Base-by-base conservation (phyloP, 2,329 filamentous ascomycete species). In the Phyllosticta capitalensis region DNA sequence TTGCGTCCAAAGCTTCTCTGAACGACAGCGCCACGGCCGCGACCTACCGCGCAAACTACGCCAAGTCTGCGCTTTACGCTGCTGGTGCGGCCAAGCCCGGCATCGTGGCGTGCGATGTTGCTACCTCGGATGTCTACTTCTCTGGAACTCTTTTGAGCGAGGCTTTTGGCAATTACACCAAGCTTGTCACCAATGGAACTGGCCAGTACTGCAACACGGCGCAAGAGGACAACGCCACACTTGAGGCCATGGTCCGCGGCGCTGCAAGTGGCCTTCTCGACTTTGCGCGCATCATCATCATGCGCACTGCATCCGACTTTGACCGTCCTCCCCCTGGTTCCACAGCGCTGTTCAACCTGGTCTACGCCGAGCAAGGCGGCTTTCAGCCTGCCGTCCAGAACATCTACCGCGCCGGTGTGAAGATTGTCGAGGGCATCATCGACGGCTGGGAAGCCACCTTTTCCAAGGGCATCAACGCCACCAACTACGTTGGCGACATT, bases 401-500 rank as follows among this genome's bases (percentile, higher is more conserved):
- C 68, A 78, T 89, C 45, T 89, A 82, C 71, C 71, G 77, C 12
- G 85, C 84, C 0, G 87, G 86, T 0, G 76, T 85, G 3, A 77
- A 83, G 66, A 83, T 90, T 49, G 79, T 88, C 14, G 75, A 79
- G 63, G 85, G 84, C 3, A 84, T 90, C 58, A 55, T 89, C 2
- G 58, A 67, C 1, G 77, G 74, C 5, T 90, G 87, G 87, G 71
- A 83, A 21, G 68, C 67, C 9, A 82, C 73, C 0, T 89, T 84
- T 66, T 70, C 74, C 49, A 62, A 67, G 1, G 87, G 87, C 2
- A 69, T 89, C 48, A 66, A 73, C 61, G 71, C 85, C 0, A 73
- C 69, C 1, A 88, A 89, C 65, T 89, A 89, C 67, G 73, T 89
- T 26, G 86, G 86, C 3, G 85, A 89, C 66, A 83, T 89, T 58